These are phyloP conservation scores for Kokia cookei DNA, from an alignment of 441 rosid genomes.

Conservation along the genomic window DNA sequence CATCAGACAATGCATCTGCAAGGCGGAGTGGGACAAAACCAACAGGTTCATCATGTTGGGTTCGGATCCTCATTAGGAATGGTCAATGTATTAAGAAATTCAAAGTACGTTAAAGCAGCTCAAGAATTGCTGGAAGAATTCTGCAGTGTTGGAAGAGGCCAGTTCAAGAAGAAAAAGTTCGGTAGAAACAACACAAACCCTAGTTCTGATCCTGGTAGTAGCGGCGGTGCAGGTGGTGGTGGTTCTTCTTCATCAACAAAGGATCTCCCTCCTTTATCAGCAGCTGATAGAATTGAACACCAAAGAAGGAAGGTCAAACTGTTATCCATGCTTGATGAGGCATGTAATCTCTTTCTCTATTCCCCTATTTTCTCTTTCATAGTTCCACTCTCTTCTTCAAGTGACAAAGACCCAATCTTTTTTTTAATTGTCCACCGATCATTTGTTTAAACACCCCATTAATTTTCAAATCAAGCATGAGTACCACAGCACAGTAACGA, in stretches of 20 bases:
- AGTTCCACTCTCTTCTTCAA: neutral
- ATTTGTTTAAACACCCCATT: conserved; percentile 4
- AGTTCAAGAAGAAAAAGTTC: conserved; percentile 55
- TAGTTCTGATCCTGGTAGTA: conserved; percentile 27
- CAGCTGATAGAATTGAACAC: conserved; percentile 84
- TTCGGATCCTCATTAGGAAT: conserved; percentile 46
- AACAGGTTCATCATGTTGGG: conserved; percentile 39
- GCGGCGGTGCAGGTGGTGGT: conserved; percentile 31
- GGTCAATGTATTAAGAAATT: conserved; percentile 55
- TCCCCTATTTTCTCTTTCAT: neutral
- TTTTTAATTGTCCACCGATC: neutral
- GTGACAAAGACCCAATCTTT: conserved; percentile 17
- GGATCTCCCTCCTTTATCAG: conserved; percentile 54
- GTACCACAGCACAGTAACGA: neutral
- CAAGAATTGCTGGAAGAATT: conserved; percentile 87
- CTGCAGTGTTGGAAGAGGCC: conserved; percentile 82
- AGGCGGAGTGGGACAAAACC: conserved; percentile 33
- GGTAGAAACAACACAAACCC: conserved; percentile 49
- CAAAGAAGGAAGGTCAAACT: conserved; percentile 93
- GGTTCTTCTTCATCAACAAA: conserved; percentile 48
- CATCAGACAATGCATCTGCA: conserved; percentile 35
- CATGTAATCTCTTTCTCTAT: conserved; percentile 35
- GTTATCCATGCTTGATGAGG: conserved; percentile 96
- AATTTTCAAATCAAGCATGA: neutral
- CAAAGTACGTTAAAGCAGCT: conserved; percentile 65